Conservation (phyloP, 257 asterid genomes). For the Cinchona pubescens region DNA sequence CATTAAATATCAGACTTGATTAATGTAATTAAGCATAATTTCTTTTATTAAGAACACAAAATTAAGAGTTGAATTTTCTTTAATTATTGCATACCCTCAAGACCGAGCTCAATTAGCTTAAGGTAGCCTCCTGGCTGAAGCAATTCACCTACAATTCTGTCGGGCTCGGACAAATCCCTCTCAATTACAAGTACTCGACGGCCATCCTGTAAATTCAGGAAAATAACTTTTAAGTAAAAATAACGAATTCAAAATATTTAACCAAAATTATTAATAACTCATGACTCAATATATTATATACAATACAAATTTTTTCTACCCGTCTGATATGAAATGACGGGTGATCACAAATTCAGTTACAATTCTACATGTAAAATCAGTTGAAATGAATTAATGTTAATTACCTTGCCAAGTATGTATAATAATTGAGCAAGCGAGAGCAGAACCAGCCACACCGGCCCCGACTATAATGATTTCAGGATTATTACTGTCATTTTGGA, state of each 20-base stretch:
- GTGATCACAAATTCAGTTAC: no score
- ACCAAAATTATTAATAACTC: no score
- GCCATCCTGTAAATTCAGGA: conserved; percentile 25
- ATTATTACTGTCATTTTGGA: not conserved
- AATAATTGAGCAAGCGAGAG: conserved; percentile 22
- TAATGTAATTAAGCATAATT: no score
- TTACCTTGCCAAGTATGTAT: conserved; percentile 22
- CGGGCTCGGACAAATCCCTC: conserved; percentile 36
- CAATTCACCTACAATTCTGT: conserved; percentile 37
- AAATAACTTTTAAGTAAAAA: no score
- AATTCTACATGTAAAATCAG: no score
- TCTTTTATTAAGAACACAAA: not conserved
- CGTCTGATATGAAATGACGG: no score
- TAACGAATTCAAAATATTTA: no score
- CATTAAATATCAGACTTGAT: no score
- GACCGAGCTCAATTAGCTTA: conserved; percentile 34
- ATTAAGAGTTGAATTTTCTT: not conserved
- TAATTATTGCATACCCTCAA: conserved; percentile 23
- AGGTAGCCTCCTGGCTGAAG: conserved; percentile 41
- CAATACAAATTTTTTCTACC: no score
- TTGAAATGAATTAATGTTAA: not conserved
- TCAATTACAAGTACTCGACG: conserved; percentile 25
- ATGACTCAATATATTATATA: no score
- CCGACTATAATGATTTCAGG: conserved; percentile 15
- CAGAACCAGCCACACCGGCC: conserved; percentile 21